Evolutionary conservation across 768 basidiomycete genomes (phyloP), one percentile per base, ranked within the genome.

Genomic region (Polyporus arcularius): DNA sequence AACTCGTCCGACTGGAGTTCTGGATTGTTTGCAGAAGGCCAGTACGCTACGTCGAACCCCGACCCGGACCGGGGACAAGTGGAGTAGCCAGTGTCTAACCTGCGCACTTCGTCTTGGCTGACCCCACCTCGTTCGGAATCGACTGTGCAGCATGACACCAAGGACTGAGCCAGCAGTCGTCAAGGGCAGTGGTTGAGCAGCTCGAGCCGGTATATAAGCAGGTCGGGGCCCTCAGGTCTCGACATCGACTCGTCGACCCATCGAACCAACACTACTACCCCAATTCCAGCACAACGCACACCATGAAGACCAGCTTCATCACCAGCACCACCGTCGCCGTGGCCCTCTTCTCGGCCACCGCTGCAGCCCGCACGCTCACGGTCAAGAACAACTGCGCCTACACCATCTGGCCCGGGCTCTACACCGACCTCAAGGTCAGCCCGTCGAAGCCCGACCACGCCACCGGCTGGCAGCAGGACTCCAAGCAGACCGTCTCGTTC

Each of bases 311-410:
- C 46, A 52, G 35, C 55, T 59, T 60, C 55, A 18, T 55, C 47
- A 30, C 55, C 11, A 18, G 8, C 14, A 26, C 26, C 21, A 30
- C 57, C 35, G 32, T 61, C 26, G 49, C 63, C n/a, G 54, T 61
- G 32, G 53, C 58, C 26, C 40, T 60, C 12, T 47, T 67, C 30
- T 57, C 54, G 8, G 42, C 60, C 15, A 41, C 53, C 3, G 60
- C 48, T 28, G 51, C 60, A 8, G 62, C 60, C 5, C 54, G 62
- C 28, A 74, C 70, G 14, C 74, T 79, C 65, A 78, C 74, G 2
- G 76, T 79, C 39, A 69, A 67, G 68, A 79, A 79, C 61, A 69
- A 61, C 42, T 78, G 78, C 64, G 71, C 74, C 1, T 79, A 76
- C 67, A 78, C 78, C 11, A 72, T 78, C 39, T 79, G 77, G 78